Evolutionary conservation across 2,329 filamentous ascomycete genomes (phyloP), one percentile per base, ranked within the genome.

Genomic region (Aspergillus intermedius): DNA sequence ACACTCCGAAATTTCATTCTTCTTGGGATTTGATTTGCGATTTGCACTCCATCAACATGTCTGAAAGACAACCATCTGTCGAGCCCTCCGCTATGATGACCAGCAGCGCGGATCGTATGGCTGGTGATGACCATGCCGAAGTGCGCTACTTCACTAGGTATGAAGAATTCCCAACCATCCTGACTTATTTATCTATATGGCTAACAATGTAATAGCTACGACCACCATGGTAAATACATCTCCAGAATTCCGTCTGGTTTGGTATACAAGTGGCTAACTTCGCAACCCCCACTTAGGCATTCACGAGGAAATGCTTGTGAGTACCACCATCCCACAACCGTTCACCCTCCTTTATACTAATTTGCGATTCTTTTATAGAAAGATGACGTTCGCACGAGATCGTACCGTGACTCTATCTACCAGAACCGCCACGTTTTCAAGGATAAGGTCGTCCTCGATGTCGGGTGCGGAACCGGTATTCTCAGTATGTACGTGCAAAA

Each of bases 121-220:
- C 71, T 30, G 73, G 71, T 61, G 84, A 95, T 80, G 86, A 88
- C 69, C 91, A 95, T 76, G 93, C 91, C 56, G 93, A 98, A 79
- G 90, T 94, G 72, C 93, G 97, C 74, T 98, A 97, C 79, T 97
- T 97, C 78, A 97, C 96, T 77, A 95, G 90, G 91, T 94, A 74
- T 57, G 67, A 49, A 1, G 2, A 22, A 10, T 19, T 3, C 12
- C 10, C 19, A 12, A 19, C 25, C 19, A 25, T 35, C 6, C 13
- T 37, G 39, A 15, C 8, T 23, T 22, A n/a, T 42, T 15, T 28
- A 7, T 51, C 42, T 44, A 45, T 44, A 13, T 47, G 51, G 45
- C 56, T 62, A 49, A 60, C 57, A 40, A 40, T 32, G 19, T 48
- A 48, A 58, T 70, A 96, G 91, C 73, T 97, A 97, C 73, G 95